Evolutionary conservation across 495 filamentous ascomycete species (phyloP).

Genomic region (Daldinia childiae): DNA sequence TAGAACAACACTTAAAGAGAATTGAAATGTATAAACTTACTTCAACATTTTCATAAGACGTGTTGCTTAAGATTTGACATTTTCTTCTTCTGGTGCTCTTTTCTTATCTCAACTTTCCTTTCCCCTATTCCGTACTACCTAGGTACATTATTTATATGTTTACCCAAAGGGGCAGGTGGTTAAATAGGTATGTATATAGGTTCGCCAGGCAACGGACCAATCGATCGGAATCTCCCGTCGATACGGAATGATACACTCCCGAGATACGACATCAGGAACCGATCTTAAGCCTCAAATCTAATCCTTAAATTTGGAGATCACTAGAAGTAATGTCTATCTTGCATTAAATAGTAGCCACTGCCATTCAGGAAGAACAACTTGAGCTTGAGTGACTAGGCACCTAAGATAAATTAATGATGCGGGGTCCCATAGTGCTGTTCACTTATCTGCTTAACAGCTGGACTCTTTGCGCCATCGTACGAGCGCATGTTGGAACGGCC

Average conservation of each 20-base stretch:
- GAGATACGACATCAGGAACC: background rate
- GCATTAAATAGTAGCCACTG: background rate
- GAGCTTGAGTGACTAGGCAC: background rate
- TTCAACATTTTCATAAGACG: no score
- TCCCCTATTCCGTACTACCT: background rate
- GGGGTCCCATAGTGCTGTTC: slow-evolving; percentile 23
- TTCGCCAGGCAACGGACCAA: slow-evolving; percentile 31
- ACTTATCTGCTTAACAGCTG: slow-evolving; percentile 1
- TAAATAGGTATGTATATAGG: background rate
- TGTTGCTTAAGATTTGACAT: no score
- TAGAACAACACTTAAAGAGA: no score
- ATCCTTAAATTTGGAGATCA: background rate
- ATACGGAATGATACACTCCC: slow-evolving; percentile 1
- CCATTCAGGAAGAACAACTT: background rate
- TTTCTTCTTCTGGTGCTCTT: background rate
- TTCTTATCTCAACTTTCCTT: background rate
- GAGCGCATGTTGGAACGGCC: slow-evolving; percentile 19
- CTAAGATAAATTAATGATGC: slow-evolving; percentile 22
- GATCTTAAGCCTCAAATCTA: background rate
- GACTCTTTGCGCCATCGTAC: background rate
- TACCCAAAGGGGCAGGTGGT: slow-evolving; percentile 28
- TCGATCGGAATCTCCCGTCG: slow-evolving; percentile 26
- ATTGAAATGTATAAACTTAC: no score
- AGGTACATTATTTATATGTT: slow-evolving; percentile 16
- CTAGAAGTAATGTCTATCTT: background rate